Base-by-base conservation (phyloP, 768 basidiomycete species). In the Lactarius indigo region DNA sequence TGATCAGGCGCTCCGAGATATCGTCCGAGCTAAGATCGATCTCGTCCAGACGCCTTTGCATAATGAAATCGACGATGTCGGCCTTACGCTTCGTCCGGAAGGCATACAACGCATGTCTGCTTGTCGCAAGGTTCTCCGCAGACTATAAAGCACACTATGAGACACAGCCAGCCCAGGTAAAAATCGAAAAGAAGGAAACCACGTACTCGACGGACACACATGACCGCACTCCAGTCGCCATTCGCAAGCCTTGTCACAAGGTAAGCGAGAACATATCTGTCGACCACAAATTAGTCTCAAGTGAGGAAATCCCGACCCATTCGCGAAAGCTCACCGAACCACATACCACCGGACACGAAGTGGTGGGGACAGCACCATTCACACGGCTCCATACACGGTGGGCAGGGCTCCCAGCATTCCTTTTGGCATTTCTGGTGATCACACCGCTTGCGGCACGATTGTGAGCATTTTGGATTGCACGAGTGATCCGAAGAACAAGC, bases 231-330 rank as follows among this genome's bases (percentile, higher is more conserved):
- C 1, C 2, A 81, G 71, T n/a, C 17, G 23, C n/a, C 72, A 64
- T 12, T 12, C 35, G 63, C 80, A 81, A 1, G 72, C 71, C 39
- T 69, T 56, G 58, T 80, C 76, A 64, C 79, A 79, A 2, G 80
- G 80, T 1, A 79, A 71, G 2, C 78, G 72, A 8, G 75, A 71
- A 64, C 80, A 81, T 31, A 77, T 75, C 78, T 79, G 54, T 15
- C 3, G 2, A 30, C 12, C 4, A 7, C 23, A 12, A 2, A 6
- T 68, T 35, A 66, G 52, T 33, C 17, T 12, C n/a, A 26, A 35
- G 3, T 9, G 17, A 3, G 54, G 7, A 13, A 44, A 28, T 5
- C n/a, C 63, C 2, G n/a, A 41, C 8, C 20, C 30, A 8, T 56
- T n/a, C 28, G 1, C 15, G 1, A 52, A 17, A 2, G 66, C 78